Conservation (phyloP, 352 stramenopile genomes). For the Globisporangium nagaii region DNA sequence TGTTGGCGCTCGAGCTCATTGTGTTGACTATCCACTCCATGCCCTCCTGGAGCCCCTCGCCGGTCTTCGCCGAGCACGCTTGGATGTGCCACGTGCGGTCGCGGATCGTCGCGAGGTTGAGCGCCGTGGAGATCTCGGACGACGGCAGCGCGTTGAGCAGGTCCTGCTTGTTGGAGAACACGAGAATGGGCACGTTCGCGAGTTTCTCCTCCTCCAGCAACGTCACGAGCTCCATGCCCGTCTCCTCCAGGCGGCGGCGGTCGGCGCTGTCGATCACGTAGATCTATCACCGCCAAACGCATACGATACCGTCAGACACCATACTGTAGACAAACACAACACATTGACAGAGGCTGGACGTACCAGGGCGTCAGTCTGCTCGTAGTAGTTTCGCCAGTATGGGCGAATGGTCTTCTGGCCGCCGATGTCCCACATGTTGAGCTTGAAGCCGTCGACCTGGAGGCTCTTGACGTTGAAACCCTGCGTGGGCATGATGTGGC, state of each 20-base stretch:
- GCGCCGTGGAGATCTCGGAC: slow-evolving; percentile 87
- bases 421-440: slow-evolving; percentile 98
- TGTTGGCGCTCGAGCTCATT: slow-evolving; percentile 44
- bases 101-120: slow-evolving; percentile 87
- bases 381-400: slow-evolving; percentile 99
- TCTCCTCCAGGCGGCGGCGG: slow-evolving; percentile 89
- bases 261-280: slow-evolving; percentile 96
- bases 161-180: slow-evolving; percentile 97
- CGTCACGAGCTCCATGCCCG: slow-evolving; percentile 89
- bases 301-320: no score
- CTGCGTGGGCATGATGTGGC: slow-evolving; percentile 91
- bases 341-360: not conserved
- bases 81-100: slow-evolving; percentile 90
- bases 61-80: slow-evolving; percentile 86
- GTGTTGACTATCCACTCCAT: slow-evolving; percentile 87
- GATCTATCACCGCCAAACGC: slow-evolving; percentile 57
- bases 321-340: no score
- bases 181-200: slow-evolving; percentile 87
- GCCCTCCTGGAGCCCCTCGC: slow-evolving; percentile 85
- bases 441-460: slow-evolving; percentile 94
- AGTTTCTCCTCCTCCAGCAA: slow-evolving; percentile 95
- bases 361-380: slow-evolving; percentile 93
- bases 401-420: slow-evolving; percentile 98
- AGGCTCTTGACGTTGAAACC: slow-evolving; percentile 97
- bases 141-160: slow-evolving; percentile 89